phyloP scores from a whole-genome alignment of 352 stramenopile species.

The Saprolegnia diclina region DNA sequence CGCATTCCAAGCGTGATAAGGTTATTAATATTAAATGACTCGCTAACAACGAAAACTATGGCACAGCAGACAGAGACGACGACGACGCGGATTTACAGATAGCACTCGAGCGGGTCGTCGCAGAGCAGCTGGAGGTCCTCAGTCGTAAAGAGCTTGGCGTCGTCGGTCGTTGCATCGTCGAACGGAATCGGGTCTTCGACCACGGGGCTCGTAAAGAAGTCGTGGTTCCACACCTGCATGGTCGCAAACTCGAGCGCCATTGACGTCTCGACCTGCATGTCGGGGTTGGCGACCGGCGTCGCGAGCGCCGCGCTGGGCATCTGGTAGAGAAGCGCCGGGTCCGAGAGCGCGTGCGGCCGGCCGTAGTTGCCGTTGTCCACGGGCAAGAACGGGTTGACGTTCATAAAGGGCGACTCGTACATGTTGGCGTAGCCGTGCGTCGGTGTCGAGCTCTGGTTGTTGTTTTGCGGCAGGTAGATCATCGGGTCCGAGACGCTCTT shows the following conservation, averaged over 20 bases:
- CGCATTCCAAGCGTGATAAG: not conserved
- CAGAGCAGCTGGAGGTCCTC: constrained; percentile 9
- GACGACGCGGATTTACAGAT: not conserved
- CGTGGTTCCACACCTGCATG: not conserved
- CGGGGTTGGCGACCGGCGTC: constrained; percentile 6
- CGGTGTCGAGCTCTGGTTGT: not conserved
- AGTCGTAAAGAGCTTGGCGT: constrained; percentile 9
- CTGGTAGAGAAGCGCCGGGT: not conserved
- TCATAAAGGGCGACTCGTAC: not conserved
- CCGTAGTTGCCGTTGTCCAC: not conserved
- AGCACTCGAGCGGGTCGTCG: constrained; percentile 4
- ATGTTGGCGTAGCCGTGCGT: not conserved
- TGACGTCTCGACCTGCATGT: constrained; percentile 4
- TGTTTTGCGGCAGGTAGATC: constrained; percentile 16
- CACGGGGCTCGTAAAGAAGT: not conserved
- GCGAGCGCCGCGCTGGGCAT: not conserved
- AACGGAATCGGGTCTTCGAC: not conserved
- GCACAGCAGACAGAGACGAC: not conserved
- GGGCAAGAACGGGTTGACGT: not conserved
- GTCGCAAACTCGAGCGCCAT: constrained; percentile 13
- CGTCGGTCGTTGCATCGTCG: not conserved
- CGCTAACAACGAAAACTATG: too few relatives aligned
- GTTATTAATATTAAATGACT: constrained; percentile 4
- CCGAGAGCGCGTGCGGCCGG: constrained; percentile 9
- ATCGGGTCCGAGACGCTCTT: constrained; percentile 12